Evolutionary conservation across 2,329 filamentous ascomycete genomes (phyloP), one percentile per base, ranked within the genome.

Genomic region (Nemania bipapillata): DNA sequence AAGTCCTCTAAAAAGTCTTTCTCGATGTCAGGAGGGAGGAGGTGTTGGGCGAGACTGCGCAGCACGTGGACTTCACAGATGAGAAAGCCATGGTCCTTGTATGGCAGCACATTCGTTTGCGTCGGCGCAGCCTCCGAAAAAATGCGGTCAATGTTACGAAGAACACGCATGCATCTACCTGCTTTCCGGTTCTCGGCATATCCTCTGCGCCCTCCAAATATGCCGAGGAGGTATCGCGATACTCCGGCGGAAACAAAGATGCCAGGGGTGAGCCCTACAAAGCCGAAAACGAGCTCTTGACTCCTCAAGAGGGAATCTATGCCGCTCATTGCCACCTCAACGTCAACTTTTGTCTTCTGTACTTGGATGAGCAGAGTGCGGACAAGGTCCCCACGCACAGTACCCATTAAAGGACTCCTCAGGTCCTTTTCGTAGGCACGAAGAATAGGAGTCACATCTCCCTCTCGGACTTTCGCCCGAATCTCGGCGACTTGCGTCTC

Each of bases 281-380:
- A 97, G n/a, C 93, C 96, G 81, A 99, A 99, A 26, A 99, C 92
- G 55, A 99, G 86, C 78, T 99, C 95, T 78, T 99, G 96, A 76
- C 94, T 97, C 83, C 96, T 97, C 66, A 99, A 86, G 35, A 99
- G 86, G 37, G 93, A 89, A 83, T 99, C 95, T 72, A 99, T 99
- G 20, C 96, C 96, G 68, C 92, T 93, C 83, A 99, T 94, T 15
- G 96, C 96, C 69, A 98, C 90, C 80, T 99, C 96, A 12, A 99
- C 90, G 77, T 99, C 96, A 8, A 99, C 96, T 83, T 99, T 99
- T 24, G 96, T 98, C 85, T 99, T 99, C 77, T 99, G 96, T 42
- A 99, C 91, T 78, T 99, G 96, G 63, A 99, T 98, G 52, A 99
- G 85, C 30, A 99, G 87, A 4, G 95, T 94, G 59, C 95, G 90